Percentiles rank a stretch among this genome's conserved stretches.
These are phyloP conservation scores for Melanopsichium pennsylvanicum DNA, from an alignment of 1,284 basidiomycete species.

Conservation along the genomic window DNA sequence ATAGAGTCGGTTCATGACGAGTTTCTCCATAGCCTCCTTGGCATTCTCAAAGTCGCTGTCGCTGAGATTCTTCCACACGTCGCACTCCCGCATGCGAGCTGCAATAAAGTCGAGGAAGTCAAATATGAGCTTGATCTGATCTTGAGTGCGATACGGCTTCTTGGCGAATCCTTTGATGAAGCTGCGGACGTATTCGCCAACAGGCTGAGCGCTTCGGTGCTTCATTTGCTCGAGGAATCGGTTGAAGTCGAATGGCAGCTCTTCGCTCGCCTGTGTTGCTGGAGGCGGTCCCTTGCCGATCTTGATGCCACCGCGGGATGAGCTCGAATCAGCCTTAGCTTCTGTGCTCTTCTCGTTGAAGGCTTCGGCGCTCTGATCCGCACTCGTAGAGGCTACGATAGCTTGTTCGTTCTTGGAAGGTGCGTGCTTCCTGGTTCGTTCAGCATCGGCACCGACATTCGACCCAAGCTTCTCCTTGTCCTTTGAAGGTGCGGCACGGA, in stretches of 20 bases:
- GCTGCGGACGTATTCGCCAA: constrained; percentile 64
- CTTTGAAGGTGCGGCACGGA: not conserved
- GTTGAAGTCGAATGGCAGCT: constrained; percentile 64
- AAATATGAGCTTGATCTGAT: constrained; percentile 65
- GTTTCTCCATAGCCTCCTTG: constrained; percentile 98
- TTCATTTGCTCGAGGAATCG: constrained; percentile 66
- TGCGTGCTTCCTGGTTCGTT: not conserved
- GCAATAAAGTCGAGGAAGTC: constrained; percentile 65
- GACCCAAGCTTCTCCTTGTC: not conserved
- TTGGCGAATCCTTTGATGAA: constrained; percentile 65
- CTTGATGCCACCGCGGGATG: constrained; percentile 31
- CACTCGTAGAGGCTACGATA: not conserved
- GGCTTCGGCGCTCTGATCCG: not conserved
- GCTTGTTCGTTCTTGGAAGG: not conserved
- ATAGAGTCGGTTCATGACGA: constrained; percentile 97
- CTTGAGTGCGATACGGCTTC: constrained; percentile 62
- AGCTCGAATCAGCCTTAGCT: not conserved
- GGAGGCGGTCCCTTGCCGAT: constrained; percentile 59
- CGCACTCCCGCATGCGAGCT: constrained; percentile 57
- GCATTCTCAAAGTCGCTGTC: constrained; percentile 93
- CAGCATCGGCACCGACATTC: not conserved
- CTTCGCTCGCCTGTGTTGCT: constrained; percentile 46
- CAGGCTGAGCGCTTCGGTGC: constrained; percentile 59
- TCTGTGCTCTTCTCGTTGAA: not conserved
- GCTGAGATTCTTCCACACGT: constrained; percentile 65